Evolutionary conservation across 2,329 filamentous ascomycete genomes (phyloP), one percentile per base, ranked within the genome.

Genomic region (Colletotrichum navitas): DNA sequence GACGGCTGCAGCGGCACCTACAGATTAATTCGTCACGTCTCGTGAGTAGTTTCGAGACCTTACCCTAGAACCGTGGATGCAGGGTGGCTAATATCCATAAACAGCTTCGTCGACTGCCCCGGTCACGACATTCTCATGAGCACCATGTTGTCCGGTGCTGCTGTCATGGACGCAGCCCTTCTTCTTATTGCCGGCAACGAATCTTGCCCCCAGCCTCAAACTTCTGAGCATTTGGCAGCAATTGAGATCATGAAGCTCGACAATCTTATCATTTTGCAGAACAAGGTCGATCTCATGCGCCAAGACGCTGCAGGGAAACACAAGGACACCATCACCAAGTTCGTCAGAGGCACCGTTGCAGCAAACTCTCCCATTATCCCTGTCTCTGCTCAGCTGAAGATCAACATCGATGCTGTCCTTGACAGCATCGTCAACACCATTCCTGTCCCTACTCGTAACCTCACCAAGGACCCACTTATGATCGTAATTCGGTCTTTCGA

Each of bases 51-150:
- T 58, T 36, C 39, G 47, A 64, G 39, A 72, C 65, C 69, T 55
- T 69, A 56, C 60, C 54, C 68, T 47, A 39, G 66, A 69, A 63
- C 56, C 43, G 12, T 59, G 56, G 54, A 49, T 12, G 56, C 59
- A 63, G 21, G 16, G 56, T 64, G 64, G 74, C 78, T 81, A 68
- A 82, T 59, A 41, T 71, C 45, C 34, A 39, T 51, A 24, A 54
- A 26, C 77, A 95, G 94, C 21, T 99, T 98, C 82, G 96, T 98
- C 77, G 96, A 98, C 84, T 98, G 96, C 88, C 96, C 96, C 68
- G 96, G 96, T 84, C 96, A 99, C 93, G 96, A 99, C 86, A 99
- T 99, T 94, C 95, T 99, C 83, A 99, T 99, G 96, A 98, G 95
- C 85, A 99, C 96, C 78, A 99, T 99, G 96, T 92, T 99, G 88